phyloP scores from a whole-genome alignment of 441 rosid species.

The Erodium moschatum region DNA sequence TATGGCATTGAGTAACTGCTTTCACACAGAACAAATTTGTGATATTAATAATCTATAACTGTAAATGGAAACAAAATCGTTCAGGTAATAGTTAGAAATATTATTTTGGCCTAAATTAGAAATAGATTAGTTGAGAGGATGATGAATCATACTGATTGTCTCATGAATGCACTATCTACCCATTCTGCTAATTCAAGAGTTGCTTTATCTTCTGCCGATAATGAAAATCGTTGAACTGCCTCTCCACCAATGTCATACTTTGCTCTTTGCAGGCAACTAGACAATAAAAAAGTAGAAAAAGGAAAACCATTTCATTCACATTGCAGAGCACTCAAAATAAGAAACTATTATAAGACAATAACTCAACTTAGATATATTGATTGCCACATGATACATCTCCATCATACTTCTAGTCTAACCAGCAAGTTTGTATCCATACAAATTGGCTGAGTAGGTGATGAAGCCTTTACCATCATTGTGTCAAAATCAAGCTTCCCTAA shows the following conservation, averaged over 20 bases:
- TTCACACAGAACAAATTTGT: neutral
- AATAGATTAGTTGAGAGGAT: slow-evolving; percentile 21
- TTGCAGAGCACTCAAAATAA: neutral
- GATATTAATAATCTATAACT: neutral
- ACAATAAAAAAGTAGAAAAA: slow-evolving; percentile 21
- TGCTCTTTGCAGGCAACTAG: slow-evolving; percentile 94
- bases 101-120: neutral
- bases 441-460: too few relatives aligned
- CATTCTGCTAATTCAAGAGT: slow-evolving; percentile 95
- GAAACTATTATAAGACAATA: neutral
- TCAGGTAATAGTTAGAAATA: neutral
- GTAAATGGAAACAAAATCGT: slow-evolving; percentile 1
- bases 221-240: slow-evolving; percentile 84
- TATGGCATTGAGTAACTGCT: neutral
- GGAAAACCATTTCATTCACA: neutral
- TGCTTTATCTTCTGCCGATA: slow-evolving; percentile 96
- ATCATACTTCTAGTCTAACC: neutral
- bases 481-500: too few relatives aligned
- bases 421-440: too few relatives aligned
- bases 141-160: slow-evolving; percentile 53
- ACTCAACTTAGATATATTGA: neutral
- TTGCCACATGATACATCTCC: neutral
- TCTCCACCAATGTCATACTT: slow-evolving; percentile 95
- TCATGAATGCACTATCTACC: slow-evolving; percentile 77
- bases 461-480: too few relatives aligned